Percentiles rank a stretch among this genome's conserved stretches.
Conservation (phyloP, 306 rosid genomes). For the Cucurbita argyrosperma region DNA sequence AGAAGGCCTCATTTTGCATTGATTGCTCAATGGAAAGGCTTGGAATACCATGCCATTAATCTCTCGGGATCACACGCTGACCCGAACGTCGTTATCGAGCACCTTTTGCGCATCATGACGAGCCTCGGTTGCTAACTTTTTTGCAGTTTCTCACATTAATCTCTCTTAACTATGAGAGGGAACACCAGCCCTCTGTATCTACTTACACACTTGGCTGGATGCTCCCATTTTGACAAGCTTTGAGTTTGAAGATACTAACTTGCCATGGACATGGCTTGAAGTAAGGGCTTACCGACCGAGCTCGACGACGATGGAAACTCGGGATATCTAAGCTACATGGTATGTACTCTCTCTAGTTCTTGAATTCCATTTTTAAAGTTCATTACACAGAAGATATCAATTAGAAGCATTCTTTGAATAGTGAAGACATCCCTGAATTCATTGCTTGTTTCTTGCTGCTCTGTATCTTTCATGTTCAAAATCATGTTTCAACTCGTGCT, state of each 20-base stretch:
- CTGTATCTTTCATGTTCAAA: background rate
- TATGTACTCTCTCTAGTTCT: background rate
- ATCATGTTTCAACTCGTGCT: background rate
- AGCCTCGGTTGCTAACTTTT: constrained; percentile 43
- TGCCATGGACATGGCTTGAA: background rate
- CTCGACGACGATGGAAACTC: background rate
- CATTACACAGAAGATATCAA: background rate
- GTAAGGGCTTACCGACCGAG: background rate
- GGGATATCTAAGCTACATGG: background rate
- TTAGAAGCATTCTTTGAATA: background rate
- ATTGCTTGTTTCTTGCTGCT: background rate
- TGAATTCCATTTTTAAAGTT: background rate
- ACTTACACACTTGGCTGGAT: background rate
- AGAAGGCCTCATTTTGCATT: constrained; percentile 79
- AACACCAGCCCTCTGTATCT: background rate
- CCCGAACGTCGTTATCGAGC: constrained; percentile 39
- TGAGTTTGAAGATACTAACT: background rate
- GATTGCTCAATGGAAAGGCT: constrained; percentile 76
- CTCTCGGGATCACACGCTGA: constrained; percentile 50
- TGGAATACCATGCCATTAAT: constrained; percentile 76
- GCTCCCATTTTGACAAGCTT: background rate
- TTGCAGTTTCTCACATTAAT: background rate
- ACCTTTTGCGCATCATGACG: constrained; percentile 37
- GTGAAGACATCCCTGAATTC: background rate
- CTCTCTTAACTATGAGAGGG: constrained; percentile 3